Percentiles rank a stretch among this genome's conserved stretches.
phyloP scores from a whole-genome alignment of 2,329 filamentous ascomycete genomes.

The Colletotrichum musicola region DNA sequence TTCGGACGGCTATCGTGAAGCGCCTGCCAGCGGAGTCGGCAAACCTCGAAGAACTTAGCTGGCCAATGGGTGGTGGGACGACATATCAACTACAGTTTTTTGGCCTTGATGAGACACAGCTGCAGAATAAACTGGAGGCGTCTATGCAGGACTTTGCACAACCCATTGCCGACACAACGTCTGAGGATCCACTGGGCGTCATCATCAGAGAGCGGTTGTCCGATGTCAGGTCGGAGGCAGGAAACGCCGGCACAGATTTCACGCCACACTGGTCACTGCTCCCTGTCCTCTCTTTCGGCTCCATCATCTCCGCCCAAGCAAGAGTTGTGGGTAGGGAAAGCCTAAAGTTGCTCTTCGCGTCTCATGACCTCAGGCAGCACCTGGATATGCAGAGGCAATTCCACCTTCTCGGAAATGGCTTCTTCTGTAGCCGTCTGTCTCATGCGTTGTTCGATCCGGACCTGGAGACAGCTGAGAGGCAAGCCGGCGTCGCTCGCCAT shows the following conservation, averaged over 20 bases:
- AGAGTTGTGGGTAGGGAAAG: conserved; percentile 82
- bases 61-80: neutral
- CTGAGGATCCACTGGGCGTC: conserved; percentile 40
- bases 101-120: conserved; percentile 59
- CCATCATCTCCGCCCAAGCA: conserved; percentile 80
- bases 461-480: conserved; percentile 81
- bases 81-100: conserved; percentile 59
- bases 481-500: conserved; percentile 74
- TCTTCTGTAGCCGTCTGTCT: conserved; percentile 84
- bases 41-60: neutral
- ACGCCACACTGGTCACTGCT: conserved; percentile 70
- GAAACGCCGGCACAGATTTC: conserved; percentile 46
- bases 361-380: conserved; percentile 79
- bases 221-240: conserved; percentile 28
- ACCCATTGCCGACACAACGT: conserved; percentile 44
- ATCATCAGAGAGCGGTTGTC: conserved; percentile 50
- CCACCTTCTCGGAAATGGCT: conserved; percentile 85
- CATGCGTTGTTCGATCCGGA: conserved; percentile 89
- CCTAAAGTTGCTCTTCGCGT: conserved; percentile 79
- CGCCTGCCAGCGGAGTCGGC: neutral
- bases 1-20: conserved; percentile 50
- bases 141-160: conserved; percentile 63
- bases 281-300: conserved; percentile 80
- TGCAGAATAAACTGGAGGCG: conserved; percentile 61
- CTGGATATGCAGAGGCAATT: conserved; percentile 82